Conservation (phyloP, 225 moss, liverwort and hornwort genomes). For the Rhytidiadelphus loreus region DNA sequence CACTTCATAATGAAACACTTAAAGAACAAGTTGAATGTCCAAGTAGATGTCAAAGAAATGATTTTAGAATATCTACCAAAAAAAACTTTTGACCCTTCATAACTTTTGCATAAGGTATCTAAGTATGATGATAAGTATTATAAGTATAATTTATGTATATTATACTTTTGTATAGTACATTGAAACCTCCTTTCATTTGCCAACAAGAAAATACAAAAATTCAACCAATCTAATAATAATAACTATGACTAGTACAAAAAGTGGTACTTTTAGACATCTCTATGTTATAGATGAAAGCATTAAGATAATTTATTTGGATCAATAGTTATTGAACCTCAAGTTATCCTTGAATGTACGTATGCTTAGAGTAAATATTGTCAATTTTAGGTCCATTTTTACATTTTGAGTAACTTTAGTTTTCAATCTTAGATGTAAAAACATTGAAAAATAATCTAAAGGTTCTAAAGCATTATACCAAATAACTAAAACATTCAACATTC, state of each 20-base stretch:
- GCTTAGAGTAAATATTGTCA: too few relatives aligned
- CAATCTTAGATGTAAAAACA: too few relatives aligned
- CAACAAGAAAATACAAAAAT: background rate
- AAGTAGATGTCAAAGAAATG: background rate
- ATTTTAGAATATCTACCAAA: background rate
- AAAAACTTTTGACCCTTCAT: background rate
- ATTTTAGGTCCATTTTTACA: too few relatives aligned
- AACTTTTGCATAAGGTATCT: background rate
- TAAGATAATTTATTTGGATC: background rate
- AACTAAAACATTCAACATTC: too few relatives aligned
- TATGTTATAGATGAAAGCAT: background rate
- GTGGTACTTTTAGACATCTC: fast-evolving
- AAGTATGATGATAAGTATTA: too few relatives aligned
- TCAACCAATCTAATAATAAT: background rate
- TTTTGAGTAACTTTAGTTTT: too few relatives aligned
- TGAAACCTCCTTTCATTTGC: background rate
- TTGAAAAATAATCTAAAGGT: too few relatives aligned
- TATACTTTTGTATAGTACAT: too few relatives aligned
- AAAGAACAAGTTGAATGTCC: background rate
- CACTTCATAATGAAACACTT: background rate
- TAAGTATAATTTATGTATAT: too few relatives aligned
- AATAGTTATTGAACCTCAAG: background rate
- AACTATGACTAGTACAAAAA: background rate
- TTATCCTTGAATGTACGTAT: background rate
- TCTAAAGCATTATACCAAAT: too few relatives aligned